Evolutionary conservation across 768 basidiomycete genomes (phyloP), one percentile per base, ranked within the genome.

Genomic region (Lactarius sanguifluus): DNA sequence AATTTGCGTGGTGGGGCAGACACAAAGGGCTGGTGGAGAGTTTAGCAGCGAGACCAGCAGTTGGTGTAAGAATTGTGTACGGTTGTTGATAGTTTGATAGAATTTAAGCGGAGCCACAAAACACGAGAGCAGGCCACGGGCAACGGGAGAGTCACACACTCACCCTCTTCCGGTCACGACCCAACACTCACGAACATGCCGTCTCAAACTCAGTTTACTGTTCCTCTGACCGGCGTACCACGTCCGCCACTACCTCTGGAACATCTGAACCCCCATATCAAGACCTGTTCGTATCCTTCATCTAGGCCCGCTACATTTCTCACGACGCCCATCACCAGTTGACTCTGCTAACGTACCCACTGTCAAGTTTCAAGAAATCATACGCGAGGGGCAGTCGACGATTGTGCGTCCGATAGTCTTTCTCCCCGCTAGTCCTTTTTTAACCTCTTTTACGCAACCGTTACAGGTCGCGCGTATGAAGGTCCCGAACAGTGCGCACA

Each of bases 351-450:
- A 81, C 71, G 78, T 87, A 65, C 90, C 90, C 43, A 81, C 84
- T 50, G 93, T 96, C 57, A 96, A 96, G 79, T 96, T 93, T 76
- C 94, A 96, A 82, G 90, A 92, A 68, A 86, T 97, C 59, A 87
- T 87, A 72, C 86, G 92, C 69, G 92, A 96, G 76, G 91, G 90
- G 2, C 86, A 88, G 74, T 87, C 94, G 75, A 94, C 96, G 64
- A 83, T 96, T 59, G 92, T 90, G 74, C 73, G 86, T 78, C 54
- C 45, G 69, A 58, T 43, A 41, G 45, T 52, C 41, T 62, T n/a
- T 50, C 40, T 50, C 28, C 36, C 55, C 32, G 50, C 62, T 59
- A 36, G 36, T 40, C 64, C 65, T 36, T 62, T 65, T 61, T 57
- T 20, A 57, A 55, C 45, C 36, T 41, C 40, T 61, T 38, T 70